These are phyloP conservation scores for Pilaira anomala DNA, from an alignment of 192 early-diverging fungal genomes.

Conservation along the genomic window DNA sequence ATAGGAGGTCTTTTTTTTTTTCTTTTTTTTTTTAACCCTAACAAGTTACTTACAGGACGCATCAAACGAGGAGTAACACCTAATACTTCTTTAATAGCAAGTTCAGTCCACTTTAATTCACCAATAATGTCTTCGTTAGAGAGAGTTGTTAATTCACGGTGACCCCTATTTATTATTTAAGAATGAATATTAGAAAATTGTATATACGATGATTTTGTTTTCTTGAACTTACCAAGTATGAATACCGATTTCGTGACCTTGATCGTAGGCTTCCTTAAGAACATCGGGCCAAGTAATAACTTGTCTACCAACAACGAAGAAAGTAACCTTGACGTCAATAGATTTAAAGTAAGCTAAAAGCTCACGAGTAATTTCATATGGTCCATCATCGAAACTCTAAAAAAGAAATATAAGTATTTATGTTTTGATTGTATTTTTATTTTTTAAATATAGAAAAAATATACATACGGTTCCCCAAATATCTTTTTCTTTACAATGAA, in stretches of 20 bases:
- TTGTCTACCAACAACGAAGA: slow-evolving; percentile 53
- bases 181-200: neutral
- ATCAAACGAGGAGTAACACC: slow-evolving; percentile 47
- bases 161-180: slow-evolving; percentile 38
- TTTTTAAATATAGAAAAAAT: neutral
- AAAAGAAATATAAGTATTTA: neutral
- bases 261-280: slow-evolving; percentile 31
- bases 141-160: slow-evolving; percentile 52
- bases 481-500: slow-evolving; percentile 40
- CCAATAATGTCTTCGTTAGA: slow-evolving; percentile 65
- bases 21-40: neutral
- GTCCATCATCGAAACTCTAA: slow-evolving; percentile 53
- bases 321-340: slow-evolving; percentile 47
- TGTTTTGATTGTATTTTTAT: neutral
- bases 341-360: slow-evolving; percentile 39
- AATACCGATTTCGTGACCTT: slow-evolving; percentile 39
- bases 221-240: slow-evolving; percentile 38
- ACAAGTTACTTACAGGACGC: slow-evolving; percentile 36
- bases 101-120: slow-evolving; percentile 65
- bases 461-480: slow-evolving; percentile 41
- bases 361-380: slow-evolving; percentile 36
- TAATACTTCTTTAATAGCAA: slow-evolving; percentile 46
- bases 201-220: neutral
- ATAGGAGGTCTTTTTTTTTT: neutral
- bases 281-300: slow-evolving; percentile 43